A percentile compares a stretch with the other conserved stretches of the same genome.
Conservation (phyloP, 2,329 filamentous ascomycete species). For the Westerdykella aurantiaca region DNA sequence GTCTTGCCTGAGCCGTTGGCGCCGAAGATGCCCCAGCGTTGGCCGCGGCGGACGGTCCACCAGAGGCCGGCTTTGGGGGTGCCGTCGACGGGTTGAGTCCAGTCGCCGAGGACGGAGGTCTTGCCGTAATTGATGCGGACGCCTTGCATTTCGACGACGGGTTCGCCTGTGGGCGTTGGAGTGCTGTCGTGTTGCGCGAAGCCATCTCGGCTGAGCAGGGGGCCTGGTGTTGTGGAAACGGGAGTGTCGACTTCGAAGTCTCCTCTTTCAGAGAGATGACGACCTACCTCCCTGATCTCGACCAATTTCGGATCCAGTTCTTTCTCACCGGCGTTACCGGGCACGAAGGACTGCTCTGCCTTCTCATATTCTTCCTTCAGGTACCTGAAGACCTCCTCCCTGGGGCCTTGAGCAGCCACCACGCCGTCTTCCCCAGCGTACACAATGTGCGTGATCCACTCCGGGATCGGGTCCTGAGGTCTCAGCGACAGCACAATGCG, state of each 20-base stretch:
- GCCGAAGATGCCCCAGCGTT: slow-evolving; percentile 89
- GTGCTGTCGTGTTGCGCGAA: slow-evolving; percentile 19
- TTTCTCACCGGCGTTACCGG: background rate
- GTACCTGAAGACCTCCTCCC: slow-evolving; percentile 54
- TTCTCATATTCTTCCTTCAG: slow-evolving; percentile 23
- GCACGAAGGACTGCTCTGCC: slow-evolving; percentile 28
- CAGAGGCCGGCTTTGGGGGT: slow-evolving; percentile 57
- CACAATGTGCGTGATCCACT: slow-evolving; percentile 83
- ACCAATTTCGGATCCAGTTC: slow-evolving; percentile 16
- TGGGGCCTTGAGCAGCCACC: slow-evolving; percentile 60
- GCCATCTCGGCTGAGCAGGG: slow-evolving; percentile 26
- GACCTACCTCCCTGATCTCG: slow-evolving; percentile 24
- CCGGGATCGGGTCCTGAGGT: slow-evolving; percentile 79
- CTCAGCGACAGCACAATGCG: slow-evolving; percentile 71
- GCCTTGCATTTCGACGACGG: slow-evolving; percentile 80
- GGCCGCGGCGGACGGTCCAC: slow-evolving; percentile 76
- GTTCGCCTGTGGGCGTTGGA: slow-evolving; percentile 48
- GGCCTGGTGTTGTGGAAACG: background rate
- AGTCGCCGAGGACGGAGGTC: slow-evolving; percentile 74
- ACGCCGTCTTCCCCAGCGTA: slow-evolving; percentile 64
- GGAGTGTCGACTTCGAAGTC: slow-evolving; percentile 19
- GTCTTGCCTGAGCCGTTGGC: slow-evolving; percentile 96
- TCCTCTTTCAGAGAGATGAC: slow-evolving; percentile 23
- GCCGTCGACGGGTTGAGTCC: slow-evolving; percentile 57
- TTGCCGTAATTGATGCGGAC: slow-evolving; percentile 75